A percentile compares a stretch with the other conserved stretches of the same genome.
Conservation (phyloP, 202 grass and related monocot species). For the Saccharum hybrid region DNA sequence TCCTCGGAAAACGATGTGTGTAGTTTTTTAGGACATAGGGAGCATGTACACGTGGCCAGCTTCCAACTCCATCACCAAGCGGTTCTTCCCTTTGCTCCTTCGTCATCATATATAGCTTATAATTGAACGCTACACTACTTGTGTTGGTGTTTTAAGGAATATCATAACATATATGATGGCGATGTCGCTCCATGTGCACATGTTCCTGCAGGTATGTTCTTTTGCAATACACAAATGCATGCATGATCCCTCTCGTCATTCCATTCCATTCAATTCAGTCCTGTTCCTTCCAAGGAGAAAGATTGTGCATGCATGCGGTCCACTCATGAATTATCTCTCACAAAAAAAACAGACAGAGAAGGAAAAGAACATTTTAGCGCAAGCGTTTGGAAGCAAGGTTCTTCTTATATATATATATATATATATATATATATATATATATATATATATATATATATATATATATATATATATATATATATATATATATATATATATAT, state of each 20-base stretch:
- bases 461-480: no score
- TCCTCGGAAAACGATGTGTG: no score
- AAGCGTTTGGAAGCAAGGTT: background rate
- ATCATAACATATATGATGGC: background rate
- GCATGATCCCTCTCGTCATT: background rate
- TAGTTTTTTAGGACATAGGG: no score
- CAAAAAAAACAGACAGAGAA: background rate
- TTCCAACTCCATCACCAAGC: background rate
- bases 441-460: no score
- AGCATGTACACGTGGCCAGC: no score
- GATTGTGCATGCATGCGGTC: background rate
- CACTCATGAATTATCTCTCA: background rate
- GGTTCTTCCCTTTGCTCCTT: background rate
- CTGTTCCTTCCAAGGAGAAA: background rate
- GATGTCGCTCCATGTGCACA: background rate
- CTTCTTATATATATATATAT: background rate
- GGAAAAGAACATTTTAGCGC: background rate
- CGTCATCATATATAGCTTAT: background rate
- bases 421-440: no score
- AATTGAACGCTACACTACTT: background rate
- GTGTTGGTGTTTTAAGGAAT: background rate
- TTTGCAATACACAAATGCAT: background rate
- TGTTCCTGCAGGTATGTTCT: background rate
- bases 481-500: background rate
- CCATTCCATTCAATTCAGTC: background rate